Conservation (phyloP, 768 basidiomycete species). For the Cystobasidiopsis lactophilus region DNA sequence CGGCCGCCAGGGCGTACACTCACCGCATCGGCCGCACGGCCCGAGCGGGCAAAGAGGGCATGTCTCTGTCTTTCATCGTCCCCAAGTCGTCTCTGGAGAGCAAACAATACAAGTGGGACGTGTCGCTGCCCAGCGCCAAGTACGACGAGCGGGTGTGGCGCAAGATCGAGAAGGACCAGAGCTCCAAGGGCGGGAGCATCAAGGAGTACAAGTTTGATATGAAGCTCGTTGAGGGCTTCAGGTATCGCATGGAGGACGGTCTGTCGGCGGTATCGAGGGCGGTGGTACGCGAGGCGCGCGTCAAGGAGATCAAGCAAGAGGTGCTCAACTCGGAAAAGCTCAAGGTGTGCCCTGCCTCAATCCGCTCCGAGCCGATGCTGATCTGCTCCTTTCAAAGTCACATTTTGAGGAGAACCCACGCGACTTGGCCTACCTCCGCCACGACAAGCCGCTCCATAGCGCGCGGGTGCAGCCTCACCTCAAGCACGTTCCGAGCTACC, state of each 20-base stretch:
- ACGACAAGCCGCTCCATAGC: constrained; percentile 84
- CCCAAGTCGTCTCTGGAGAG: constrained; percentile 23
- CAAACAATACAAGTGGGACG: constrained; percentile 34
- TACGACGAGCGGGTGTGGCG: constrained; percentile 54
- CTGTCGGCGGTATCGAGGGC: constrained; percentile 65
- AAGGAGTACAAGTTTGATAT: constrained; percentile 87
- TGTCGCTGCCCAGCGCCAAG: constrained; percentile 46
- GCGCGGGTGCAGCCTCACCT: constrained; percentile 76
- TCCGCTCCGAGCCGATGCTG: not conserved
- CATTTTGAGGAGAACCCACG: constrained; percentile 95
- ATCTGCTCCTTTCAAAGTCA: constrained; percentile 35
- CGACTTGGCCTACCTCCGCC: constrained; percentile 73
- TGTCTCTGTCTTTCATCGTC: constrained; percentile 74
- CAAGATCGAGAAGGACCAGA: constrained; percentile 55
- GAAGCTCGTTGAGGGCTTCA: constrained; percentile 88
- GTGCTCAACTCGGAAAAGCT: constrained; percentile 88
- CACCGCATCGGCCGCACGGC: constrained; percentile 94
- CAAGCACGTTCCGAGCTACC: constrained; percentile 84
- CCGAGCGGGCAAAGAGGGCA: constrained; percentile 78
- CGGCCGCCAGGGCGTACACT: constrained; percentile 64
- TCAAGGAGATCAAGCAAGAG: constrained; percentile 83
- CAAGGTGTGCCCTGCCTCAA: constrained; percentile 39
- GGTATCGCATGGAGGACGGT: constrained; percentile 96
- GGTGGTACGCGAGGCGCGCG: constrained; percentile 66
- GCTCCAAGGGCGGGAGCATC: constrained; percentile 28